Evolutionary conservation across 768 basidiomycete species (phyloP).

Genomic region (Naganishia antarctica): DNA sequence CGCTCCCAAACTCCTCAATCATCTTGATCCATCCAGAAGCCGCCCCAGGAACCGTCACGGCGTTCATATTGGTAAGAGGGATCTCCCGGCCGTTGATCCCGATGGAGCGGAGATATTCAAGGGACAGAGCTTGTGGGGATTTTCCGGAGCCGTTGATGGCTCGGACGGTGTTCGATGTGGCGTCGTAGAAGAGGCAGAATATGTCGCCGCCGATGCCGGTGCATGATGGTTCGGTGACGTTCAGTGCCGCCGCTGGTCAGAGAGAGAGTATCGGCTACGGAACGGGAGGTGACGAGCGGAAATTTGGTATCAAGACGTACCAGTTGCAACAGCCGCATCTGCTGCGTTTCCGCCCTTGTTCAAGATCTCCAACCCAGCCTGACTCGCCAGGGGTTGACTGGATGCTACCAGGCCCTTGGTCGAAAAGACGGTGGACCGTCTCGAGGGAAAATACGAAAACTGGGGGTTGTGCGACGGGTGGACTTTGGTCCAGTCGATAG

Average conservation of each 20-base stretch:
- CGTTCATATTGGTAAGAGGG: slow-evolving; percentile 73
- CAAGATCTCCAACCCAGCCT: slow-evolving; percentile 86
- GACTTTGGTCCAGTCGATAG: slow-evolving; percentile 60
- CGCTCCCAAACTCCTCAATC: slow-evolving; percentile 73
- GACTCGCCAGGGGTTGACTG: slow-evolving; percentile 84
- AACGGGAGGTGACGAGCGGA: no score
- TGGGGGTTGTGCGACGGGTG: slow-evolving; percentile 60
- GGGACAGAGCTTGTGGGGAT: slow-evolving; percentile 70
- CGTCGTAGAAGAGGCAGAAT: slow-evolving; percentile 89
- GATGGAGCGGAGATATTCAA: slow-evolving; percentile 65
- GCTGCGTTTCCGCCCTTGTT: slow-evolving; percentile 93
- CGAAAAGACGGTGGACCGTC: slow-evolving; percentile 78
- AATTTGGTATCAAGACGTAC: slow-evolving; percentile 4
- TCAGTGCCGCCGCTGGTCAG: slow-evolving; percentile 88
- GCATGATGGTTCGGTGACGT: slow-evolving; percentile 79
- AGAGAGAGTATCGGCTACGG: no score
- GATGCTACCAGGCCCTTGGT: slow-evolving; percentile 81
- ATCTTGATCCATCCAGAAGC: slow-evolving; percentile 94
- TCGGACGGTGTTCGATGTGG: slow-evolving; percentile 70
- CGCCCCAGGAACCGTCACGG: slow-evolving; percentile 70
- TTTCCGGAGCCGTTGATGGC: slow-evolving; percentile 89
- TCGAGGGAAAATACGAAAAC: slow-evolving; percentile 70
- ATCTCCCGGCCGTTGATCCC: slow-evolving; percentile 68
- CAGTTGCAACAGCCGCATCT: slow-evolving; percentile 86
- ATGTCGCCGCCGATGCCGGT: slow-evolving; percentile 59